Percentiles rank a stretch among this genome's conserved stretches.
phyloP scores from a whole-genome alignment of 2,329 filamentous ascomycete species.

The Neobulgaria alba region DNA sequence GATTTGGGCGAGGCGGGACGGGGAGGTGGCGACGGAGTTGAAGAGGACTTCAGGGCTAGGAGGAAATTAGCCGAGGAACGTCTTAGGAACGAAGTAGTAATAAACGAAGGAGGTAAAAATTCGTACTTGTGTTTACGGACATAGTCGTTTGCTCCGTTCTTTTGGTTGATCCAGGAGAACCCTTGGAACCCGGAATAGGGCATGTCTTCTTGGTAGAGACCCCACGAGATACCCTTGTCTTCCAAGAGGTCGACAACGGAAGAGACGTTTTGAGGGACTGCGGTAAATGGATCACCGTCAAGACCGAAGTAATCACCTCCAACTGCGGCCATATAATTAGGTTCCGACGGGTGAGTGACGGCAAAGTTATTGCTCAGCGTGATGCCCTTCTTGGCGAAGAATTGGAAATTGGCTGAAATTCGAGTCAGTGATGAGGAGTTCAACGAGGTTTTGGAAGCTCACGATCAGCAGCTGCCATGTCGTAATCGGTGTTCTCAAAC shows the following conservation, averaged over 20 bases:
- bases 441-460: conserved; percentile 24
- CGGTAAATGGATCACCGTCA: conserved; percentile 56
- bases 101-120: too few species aligned
- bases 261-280: conserved; percentile 51
- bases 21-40: conserved; percentile 51
- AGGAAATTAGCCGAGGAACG: too few species aligned
- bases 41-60: conserved; percentile 47
- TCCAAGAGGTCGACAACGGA: conserved; percentile 63
- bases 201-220: conserved; percentile 68
- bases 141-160: conserved; percentile 63
- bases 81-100: too few species aligned
- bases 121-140: conserved; percentile 73
- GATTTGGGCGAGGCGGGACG: conserved; percentile 55
- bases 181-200: conserved; percentile 69
- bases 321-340: conserved; percentile 64
- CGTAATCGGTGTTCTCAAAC: conserved; percentile 69
- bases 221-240: conserved; percentile 56
- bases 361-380: conserved; percentile 50
- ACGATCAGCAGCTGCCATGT: conserved; percentile 55
- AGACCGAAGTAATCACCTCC: conserved; percentile 63
- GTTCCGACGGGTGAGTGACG: conserved; percentile 64
- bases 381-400: conserved; percentile 53
- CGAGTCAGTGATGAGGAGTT: conserved; percentile 27
- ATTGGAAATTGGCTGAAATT: conserved; percentile 42
- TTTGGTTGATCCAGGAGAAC: conserved; percentile 50